A percentile compares a stretch with the other conserved stretches of the same genome.
Evolutionary conservation across 2,329 filamentous ascomycete genomes (phyloP).

Genomic region (Lecanicillium sp.): DNA sequence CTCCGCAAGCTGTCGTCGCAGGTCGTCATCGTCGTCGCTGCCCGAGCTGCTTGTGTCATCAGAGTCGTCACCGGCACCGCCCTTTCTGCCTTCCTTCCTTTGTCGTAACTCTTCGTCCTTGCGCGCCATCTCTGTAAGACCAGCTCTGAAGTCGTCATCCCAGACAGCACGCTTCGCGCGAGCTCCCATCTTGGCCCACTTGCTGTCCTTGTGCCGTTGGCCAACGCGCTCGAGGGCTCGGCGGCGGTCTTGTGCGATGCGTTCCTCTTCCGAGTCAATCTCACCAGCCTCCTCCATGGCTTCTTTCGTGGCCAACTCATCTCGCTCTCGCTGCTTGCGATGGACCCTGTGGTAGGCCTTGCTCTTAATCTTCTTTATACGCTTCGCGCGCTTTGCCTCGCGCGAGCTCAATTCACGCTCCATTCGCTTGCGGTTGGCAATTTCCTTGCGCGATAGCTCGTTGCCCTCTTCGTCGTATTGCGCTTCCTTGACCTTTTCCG

Average conservation of each 20-base stretch:
- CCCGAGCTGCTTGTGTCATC: constrained; percentile 37
- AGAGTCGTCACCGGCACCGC: constrained; percentile 36
- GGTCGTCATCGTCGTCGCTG: constrained; percentile 33
- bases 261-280: constrained; percentile 57
- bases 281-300: constrained; percentile 49
- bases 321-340: constrained; percentile 58
- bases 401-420: constrained; percentile 80
- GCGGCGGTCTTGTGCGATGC: constrained; percentile 59
- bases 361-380: constrained; percentile 98
- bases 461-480: constrained; percentile 64
- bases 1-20: constrained; percentile 38
- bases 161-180: constrained; percentile 73
- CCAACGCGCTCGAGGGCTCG: constrained; percentile 81
- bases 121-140: constrained; percentile 72
- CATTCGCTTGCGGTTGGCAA: constrained; percentile 67
- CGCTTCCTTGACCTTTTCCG: constrained; percentile 43
- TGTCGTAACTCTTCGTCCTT: constrained; percentile 74
- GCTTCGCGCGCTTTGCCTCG: constrained; percentile 80
- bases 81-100: constrained; percentile 65
- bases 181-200: constrained; percentile 82
- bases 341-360: constrained; percentile 92
- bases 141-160: constrained; percentile 78
- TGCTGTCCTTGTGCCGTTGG: constrained; percentile 77
- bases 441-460: constrained; percentile 61
- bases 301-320: constrained; percentile 45